Conservation (phyloP, 2,329 filamentous ascomycete species). For the Coniochaeta hoffmannii region DNA sequence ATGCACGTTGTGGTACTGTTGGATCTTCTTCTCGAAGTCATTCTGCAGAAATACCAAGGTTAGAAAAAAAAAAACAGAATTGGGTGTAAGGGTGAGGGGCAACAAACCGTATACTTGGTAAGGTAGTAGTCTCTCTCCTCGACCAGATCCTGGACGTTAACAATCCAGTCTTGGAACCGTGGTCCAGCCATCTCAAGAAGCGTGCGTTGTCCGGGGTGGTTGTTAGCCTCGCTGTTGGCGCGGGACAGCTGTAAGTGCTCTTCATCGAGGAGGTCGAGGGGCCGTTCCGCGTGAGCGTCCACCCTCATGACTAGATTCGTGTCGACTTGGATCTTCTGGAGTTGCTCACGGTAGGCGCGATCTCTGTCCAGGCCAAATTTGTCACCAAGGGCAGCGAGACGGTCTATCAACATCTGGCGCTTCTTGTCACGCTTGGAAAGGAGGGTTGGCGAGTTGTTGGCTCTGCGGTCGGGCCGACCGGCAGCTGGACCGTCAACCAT, state of each 20-base stretch:
- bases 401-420: conserved; percentile 73
- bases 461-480: conserved; percentile 17
- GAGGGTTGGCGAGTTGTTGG: conserved; percentile 21
- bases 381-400: conserved; percentile 66
- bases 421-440: conserved; percentile 86
- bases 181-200: conserved; percentile 71
- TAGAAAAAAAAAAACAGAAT: background rate
- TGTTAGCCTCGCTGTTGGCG: conserved; percentile 25
- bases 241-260: conserved; percentile 30
- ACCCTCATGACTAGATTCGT: conserved; percentile 80
- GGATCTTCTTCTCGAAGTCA: conserved; percentile 55
- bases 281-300: conserved; percentile 61
- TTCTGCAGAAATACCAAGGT: conserved; percentile 32
- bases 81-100: background rate
- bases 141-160: conserved; percentile 79
- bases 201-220: conserved; percentile 38
- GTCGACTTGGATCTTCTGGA: conserved; percentile 87
- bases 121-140: conserved; percentile 82
- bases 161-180: conserved; percentile 77
- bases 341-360: conserved; percentile 77
- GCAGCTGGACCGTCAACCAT: conserved; percentile 12
- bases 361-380: conserved; percentile 77
- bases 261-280: conserved; percentile 35
- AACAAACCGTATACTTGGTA: conserved; percentile 68
- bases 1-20: conserved; percentile 51